A percentile compares a stretch with the other conserved stretches of the same genome.
These are phyloP conservation scores for Raphanus raphanistrum DNA, from an alignment of 345 rosid genomes.

Conservation along the genomic window DNA sequence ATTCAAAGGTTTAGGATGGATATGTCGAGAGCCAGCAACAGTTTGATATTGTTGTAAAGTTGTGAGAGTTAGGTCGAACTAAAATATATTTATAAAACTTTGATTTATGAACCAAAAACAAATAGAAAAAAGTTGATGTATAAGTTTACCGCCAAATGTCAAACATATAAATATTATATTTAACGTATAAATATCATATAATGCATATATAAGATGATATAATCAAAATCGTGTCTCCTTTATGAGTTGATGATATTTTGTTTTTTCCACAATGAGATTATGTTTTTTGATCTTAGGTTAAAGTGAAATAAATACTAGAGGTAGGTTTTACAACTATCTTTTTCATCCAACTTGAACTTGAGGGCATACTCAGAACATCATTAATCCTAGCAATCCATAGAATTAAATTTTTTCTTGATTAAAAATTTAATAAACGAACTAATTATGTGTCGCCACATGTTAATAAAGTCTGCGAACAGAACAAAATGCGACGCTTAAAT, in stretches of 20 bases:
- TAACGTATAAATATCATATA: neutral
- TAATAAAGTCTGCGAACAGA: too few relatives aligned
- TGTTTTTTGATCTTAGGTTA: neutral
- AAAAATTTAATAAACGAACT: too few relatives aligned
- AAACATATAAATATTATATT: neutral
- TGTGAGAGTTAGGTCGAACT: constrained; percentile 31
- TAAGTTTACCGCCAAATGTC: constrained; percentile 28
- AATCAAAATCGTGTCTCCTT: constrained; percentile 13
- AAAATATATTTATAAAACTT: neutral
- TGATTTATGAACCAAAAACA: neutral
- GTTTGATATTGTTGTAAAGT: constrained; percentile 11
- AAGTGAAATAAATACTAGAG: neutral
- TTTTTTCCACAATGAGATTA: neutral
- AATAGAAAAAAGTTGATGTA: constrained; percentile 26
- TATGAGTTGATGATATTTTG: constrained; percentile 20
- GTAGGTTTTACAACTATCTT: neutral
- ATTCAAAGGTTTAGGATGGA: constrained; percentile 9
- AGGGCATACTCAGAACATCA: too few relatives aligned
- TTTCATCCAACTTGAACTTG: too few relatives aligned
- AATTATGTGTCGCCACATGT: too few relatives aligned
- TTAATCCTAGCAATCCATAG: too few relatives aligned
- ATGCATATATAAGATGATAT: neutral
- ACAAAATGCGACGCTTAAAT: too few relatives aligned
- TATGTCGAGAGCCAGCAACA: constrained; percentile 10
- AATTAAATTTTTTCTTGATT: too few relatives aligned